These are phyloP conservation scores for Lyophyllum decastes DNA, from an alignment of 768 basidiomycete species.

Conservation along the genomic window DNA sequence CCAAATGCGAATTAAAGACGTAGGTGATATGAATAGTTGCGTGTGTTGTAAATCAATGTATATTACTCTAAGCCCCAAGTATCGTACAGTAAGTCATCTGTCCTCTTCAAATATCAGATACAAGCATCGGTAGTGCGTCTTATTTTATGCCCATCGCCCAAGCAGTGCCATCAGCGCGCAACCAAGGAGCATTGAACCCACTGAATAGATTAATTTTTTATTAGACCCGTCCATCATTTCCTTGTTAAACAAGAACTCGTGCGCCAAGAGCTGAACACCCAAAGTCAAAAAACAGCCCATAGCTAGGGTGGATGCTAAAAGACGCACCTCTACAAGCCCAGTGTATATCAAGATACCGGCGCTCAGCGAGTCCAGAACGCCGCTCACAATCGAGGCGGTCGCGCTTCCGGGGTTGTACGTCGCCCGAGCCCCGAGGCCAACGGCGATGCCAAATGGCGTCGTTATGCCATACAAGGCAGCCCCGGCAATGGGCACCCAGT, in stretches of 20 bases:
- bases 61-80: neutral
- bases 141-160: conserved; percentile 79
- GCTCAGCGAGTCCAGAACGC: conserved; percentile 82
- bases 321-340: conserved; percentile 58
- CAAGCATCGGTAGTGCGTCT: neutral
- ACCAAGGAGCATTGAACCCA: conserved; percentile 80
- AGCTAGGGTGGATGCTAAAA: neutral
- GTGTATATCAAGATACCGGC: conserved; percentile 90
- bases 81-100: neutral
- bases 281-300: neutral
- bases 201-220: conserved; percentile 66
- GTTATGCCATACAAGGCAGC: conserved; percentile 73
- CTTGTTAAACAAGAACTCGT: conserved; percentile 91
- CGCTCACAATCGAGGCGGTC: conserved; percentile 80
- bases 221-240: conserved; percentile 78
- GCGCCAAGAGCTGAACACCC: conserved; percentile 71
- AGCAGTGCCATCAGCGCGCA: conserved; percentile 89
- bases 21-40: neutral
- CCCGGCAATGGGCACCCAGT: conserved; percentile 57
- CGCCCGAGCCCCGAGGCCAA: conserved; percentile 71
- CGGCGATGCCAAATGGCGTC: conserved; percentile 88
- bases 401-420: conserved; percentile 83
- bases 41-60: neutral
- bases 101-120: neutral
- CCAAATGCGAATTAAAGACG: too few relatives aligned